Evolutionary conservation across 1,139 yeast genomes (phyloP).

Genomic region (Scheffersomyces insectosa): DNA sequence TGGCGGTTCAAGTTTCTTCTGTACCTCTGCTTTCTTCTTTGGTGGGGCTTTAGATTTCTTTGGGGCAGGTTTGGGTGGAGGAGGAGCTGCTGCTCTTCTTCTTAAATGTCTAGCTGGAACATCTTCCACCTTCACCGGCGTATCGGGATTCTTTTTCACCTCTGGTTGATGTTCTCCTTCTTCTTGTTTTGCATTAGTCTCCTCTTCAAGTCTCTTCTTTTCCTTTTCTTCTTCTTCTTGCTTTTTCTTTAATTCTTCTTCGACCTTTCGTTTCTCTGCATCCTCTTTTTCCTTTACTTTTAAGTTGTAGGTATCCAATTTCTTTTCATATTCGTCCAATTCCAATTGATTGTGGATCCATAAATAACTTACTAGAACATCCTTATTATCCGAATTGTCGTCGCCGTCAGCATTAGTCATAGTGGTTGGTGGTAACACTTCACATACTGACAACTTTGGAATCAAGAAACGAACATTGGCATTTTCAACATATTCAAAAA

Average conservation of each 20-base stretch:
- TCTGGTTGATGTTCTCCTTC: conserved; percentile 17
- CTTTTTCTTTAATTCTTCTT: conserved; percentile 23
- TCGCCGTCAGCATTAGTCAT: conserved; percentile 22
- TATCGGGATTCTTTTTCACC: conserved; percentile 3
- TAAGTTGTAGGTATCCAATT: conserved; percentile 27
- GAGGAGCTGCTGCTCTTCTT: conserved; percentile 6
- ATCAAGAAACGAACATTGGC: conserved; percentile 70
- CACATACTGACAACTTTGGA: conserved; percentile 77
- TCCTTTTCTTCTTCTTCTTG: conserved; percentile 28
- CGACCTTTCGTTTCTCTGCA: conserved; percentile 22
- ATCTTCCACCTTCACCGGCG: not conserved
- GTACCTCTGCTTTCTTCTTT: conserved; percentile 20
- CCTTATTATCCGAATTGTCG: conserved; percentile 36
- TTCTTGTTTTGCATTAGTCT: conserved; percentile 21
- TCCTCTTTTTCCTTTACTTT: conserved; percentile 14
- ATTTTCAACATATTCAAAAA: conserved; percentile 83
- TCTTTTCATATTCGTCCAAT: conserved; percentile 47
- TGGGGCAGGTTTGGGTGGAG: conserved; percentile 22
- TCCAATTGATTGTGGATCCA: conserved; percentile 58
- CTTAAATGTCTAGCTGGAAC: conserved; percentile 2
- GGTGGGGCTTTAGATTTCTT: conserved; percentile 24
- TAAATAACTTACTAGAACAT: conserved; percentile 64
- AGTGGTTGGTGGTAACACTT: conserved; percentile 42
- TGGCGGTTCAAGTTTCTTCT: conserved; percentile 26
- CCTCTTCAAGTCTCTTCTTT: conserved; percentile 18